Evolutionary conservation across 495 filamentous ascomycete genomes (phyloP).

Genomic region (Polyplosphaeria fusca): DNA sequence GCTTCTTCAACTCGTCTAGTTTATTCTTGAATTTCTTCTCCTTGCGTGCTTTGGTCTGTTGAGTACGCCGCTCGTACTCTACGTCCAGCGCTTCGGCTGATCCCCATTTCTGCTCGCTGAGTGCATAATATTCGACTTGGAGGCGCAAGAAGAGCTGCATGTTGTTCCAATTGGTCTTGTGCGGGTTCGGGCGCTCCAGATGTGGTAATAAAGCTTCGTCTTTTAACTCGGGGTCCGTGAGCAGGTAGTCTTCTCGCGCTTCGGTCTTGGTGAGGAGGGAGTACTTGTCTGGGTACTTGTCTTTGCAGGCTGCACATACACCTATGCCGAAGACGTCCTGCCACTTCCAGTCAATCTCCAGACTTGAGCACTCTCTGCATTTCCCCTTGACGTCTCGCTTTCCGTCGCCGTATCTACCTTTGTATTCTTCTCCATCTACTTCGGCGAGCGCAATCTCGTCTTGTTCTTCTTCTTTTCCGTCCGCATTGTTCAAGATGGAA

Average conservation of each 20-base stretch:
- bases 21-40: conserved; percentile 89
- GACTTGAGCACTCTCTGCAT: conserved; percentile 75
- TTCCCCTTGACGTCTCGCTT: conserved; percentile 54
- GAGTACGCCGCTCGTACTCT: conserved; percentile 78
- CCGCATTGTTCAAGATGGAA: conserved; percentile 56
- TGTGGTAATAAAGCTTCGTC: conserved; percentile 85
- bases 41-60: conserved; percentile 80
- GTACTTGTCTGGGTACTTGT: conserved; percentile 86
- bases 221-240: conserved; percentile 87
- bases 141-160: conserved; percentile 97
- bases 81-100: conserved; percentile 77
- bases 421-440: conserved; percentile 16
- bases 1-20: conserved; percentile 84
- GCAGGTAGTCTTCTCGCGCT: conserved; percentile 86
- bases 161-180: conserved; percentile 93
- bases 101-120: conserved; percentile 80
- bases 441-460: conserved; percentile 25
- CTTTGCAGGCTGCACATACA: conserved; percentile 77
- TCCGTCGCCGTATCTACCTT: conserved; percentile 29
- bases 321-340: conserved; percentile 69
- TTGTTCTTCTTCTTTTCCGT: conserved; percentile 35
- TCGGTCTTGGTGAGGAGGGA: conserved; percentile 95
- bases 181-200: conserved; percentile 85
- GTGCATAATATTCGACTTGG: conserved; percentile 90
- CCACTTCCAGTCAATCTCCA: conserved; percentile 96